phyloP scores from a whole-genome alignment of 1,284 basidiomycete genomes.

The Polyporus tsugae region DNA sequence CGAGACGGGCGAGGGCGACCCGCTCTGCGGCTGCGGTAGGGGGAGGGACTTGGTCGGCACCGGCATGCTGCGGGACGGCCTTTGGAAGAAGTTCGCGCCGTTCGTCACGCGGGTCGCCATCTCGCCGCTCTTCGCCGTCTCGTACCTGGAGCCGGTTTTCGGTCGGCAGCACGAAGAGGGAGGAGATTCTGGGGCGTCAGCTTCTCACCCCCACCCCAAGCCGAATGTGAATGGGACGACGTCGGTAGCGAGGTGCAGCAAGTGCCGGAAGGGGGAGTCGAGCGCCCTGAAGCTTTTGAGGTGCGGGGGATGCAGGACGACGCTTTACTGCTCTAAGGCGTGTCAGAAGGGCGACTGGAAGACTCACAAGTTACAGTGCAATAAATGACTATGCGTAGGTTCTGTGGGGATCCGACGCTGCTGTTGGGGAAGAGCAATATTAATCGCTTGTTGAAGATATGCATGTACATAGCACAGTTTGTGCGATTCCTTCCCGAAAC shows the following conservation, averaged over 20 bases:
- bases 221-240: background rate
- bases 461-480: too few relatives aligned
- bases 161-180: slow-evolving; percentile 16
- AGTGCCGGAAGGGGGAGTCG: slow-evolving; percentile 35
- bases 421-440: too few relatives aligned
- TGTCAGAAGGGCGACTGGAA: slow-evolving; percentile 59
- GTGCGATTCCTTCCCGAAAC: too few relatives aligned
- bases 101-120: slow-evolving; percentile 57
- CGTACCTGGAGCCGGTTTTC: slow-evolving; percentile 49
- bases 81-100: slow-evolving; percentile 47
- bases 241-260: slow-evolving; percentile 5
- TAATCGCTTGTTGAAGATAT: too few relatives aligned
- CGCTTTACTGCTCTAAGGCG: slow-evolving; percentile 50
- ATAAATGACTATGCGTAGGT: background rate
- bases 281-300: slow-evolving; percentile 40
- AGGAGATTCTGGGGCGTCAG: background rate
- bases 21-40: slow-evolving; percentile 58
- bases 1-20: slow-evolving; percentile 39
- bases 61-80: slow-evolving; percentile 36
- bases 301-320: slow-evolving; percentile 49
- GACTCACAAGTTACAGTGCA: slow-evolving; percentile 41
- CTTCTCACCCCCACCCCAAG: background rate
- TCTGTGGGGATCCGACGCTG: too few relatives aligned
- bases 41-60: slow-evolving; percentile 48
- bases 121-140: slow-evolving; percentile 55